Evolutionary conservation across 1,139 yeast species (phyloP).

Genomic region (Saccharomyces hybrid): DNA sequence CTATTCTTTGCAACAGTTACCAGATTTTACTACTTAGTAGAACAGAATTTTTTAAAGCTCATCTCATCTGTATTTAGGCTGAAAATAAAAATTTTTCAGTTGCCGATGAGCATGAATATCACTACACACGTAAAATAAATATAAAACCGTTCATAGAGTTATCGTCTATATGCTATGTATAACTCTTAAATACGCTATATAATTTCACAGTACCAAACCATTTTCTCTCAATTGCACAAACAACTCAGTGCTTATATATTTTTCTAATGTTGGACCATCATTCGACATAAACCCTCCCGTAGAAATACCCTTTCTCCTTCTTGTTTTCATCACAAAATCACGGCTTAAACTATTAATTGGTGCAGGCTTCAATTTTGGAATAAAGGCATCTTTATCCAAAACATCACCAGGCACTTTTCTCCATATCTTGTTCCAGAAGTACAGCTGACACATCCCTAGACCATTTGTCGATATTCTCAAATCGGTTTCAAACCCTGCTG

Average conservation of each 20-base stretch:
- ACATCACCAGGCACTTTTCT: slow-evolving; percentile 87
- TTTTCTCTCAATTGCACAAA: slow-evolving; percentile 46
- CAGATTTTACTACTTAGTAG: not conserved
- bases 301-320: slow-evolving; percentile 74
- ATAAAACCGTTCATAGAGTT: too few relatives aligned
- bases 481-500: slow-evolving; percentile 85
- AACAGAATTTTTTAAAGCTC: slow-evolving; percentile 15
- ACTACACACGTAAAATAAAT: not conserved
- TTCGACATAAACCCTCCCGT: slow-evolving; percentile 48
- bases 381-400: slow-evolving; percentile 51
- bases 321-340: slow-evolving; percentile 82
- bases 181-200: not conserved
- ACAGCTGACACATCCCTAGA: slow-evolving; percentile 60
- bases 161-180: not conserved
- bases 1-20: not conserved
- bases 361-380: slow-evolving; percentile 73
- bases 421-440: slow-evolving; percentile 57
- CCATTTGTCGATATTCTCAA: slow-evolving; percentile 72
- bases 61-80: slow-evolving; percentile 12
- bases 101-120: not conserved
- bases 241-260: slow-evolving; percentile 59
- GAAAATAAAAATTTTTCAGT: slow-evolving; percentile 1
- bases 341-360: slow-evolving; percentile 64
- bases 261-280: slow-evolving; percentile 70
- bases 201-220: slow-evolving; percentile 31